phyloP scores from a whole-genome alignment of 495 filamentous ascomycete genomes.

The Aspergillus conjunctus region DNA sequence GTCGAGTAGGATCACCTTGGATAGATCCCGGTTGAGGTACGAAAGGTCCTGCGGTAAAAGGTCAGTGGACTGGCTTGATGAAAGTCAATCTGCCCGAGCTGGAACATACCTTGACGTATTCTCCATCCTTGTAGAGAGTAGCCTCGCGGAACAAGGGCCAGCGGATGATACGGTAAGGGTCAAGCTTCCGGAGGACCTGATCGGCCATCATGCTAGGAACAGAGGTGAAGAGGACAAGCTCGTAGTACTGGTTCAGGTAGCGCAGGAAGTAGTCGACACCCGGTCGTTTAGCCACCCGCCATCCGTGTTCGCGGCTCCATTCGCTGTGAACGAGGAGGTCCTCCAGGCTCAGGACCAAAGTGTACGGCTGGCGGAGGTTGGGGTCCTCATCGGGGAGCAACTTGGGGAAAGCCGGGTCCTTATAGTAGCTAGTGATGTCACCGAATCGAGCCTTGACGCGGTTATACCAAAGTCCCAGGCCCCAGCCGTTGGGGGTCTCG shows the following conservation, averaged over 20 bases:
- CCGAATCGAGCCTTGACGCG: slow-evolving; percentile 72
- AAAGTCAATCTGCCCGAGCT: slow-evolving; percentile 1
- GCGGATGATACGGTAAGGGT: slow-evolving; percentile 94
- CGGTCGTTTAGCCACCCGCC: slow-evolving; percentile 92
- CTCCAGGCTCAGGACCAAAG: slow-evolving; percentile 87
- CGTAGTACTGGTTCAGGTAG: slow-evolving; percentile 96
- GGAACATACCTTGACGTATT: slow-evolving; percentile 84
- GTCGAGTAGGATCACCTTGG: slow-evolving; percentile 91
- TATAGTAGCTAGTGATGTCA: slow-evolving; percentile 86
- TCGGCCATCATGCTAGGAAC: slow-evolving; percentile 80
- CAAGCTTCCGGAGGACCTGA: slow-evolving; percentile 86
- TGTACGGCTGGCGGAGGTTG: slow-evolving; percentile 82
- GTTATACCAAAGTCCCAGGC: slow-evolving; percentile 72
- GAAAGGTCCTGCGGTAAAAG: slow-evolving; percentile 71
- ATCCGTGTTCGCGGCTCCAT: slow-evolving; percentile 91
- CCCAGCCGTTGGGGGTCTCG: slow-evolving; percentile 73
- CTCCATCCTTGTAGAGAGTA: slow-evolving; percentile 90
- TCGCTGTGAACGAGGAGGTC: slow-evolving; percentile 92
- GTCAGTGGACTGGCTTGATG: background rate
- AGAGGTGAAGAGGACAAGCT: slow-evolving; percentile 92
- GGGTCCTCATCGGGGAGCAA: slow-evolving; percentile 88
- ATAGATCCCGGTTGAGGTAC: slow-evolving; percentile 92
- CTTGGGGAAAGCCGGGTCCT: slow-evolving; percentile 92
- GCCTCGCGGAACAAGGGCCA: slow-evolving; percentile 95
- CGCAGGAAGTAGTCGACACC: slow-evolving; percentile 96